Conservation (phyloP, 2,329 filamentous ascomycete species). For the Nothopassalora personata region DNA sequence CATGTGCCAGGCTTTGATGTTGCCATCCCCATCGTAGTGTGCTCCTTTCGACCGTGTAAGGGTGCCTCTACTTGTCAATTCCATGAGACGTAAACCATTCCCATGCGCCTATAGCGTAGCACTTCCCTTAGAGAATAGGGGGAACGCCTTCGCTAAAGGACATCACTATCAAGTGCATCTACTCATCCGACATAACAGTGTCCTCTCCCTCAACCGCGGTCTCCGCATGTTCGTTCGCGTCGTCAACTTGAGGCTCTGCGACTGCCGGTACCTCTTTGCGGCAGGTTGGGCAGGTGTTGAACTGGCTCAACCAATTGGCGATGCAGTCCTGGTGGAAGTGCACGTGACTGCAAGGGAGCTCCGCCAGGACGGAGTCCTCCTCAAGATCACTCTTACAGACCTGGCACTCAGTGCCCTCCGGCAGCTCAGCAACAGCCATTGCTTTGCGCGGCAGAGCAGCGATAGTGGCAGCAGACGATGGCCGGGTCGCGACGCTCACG, state of each 20-base stretch:
- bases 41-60: too few species aligned
- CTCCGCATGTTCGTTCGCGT: neutral
- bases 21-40: too few species aligned
- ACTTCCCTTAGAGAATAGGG: neutral
- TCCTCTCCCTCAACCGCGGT: neutral
- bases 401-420: conserved; percentile 9
- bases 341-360: conserved; percentile 22
- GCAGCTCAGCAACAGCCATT: conserved; percentile 9
- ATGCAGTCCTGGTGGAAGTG: conserved; percentile 20
- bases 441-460: conserved; percentile 16
- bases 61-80: too few species aligned
- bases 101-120: neutral
- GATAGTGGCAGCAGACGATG: conserved; percentile 18
- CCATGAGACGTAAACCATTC: neutral
- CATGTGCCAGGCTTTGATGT: too few species aligned
- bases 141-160: conserved; percentile 3
- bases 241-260: conserved; percentile 2
- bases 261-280: conserved; percentile 12
- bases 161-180: neutral
- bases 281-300: conserved; percentile 23
- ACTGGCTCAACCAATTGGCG: conserved; percentile 19
- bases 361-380: conserved; percentile 12
- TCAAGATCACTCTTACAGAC: conserved; percentile 17
- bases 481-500: conserved; percentile 7
- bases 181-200: conserved; percentile 11